Evolutionary conservation across 106 monocot genomes (phyloP), one percentile per base, ranked within the genome.

Genomic region (Apostasia ramifera): DNA sequence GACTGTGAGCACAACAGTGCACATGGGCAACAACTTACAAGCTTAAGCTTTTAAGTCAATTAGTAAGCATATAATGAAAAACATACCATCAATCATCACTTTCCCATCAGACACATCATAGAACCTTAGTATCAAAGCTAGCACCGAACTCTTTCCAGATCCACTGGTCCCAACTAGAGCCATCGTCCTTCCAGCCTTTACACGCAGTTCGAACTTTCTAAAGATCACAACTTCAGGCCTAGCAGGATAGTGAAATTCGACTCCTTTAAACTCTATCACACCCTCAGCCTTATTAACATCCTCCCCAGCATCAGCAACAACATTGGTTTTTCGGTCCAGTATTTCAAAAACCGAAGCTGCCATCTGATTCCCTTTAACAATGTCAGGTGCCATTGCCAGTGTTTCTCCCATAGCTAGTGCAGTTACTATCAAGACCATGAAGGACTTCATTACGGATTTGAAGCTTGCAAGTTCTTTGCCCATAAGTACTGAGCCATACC

Each of bases 341-440:
- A 90, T 75, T 55, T 90, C 90, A 49, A 90, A 86, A 47, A 90
- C 90, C 1, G 90, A 90, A 8, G 78, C 67, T 3, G 61, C 90
- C 90, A 90, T 90, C 67, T 90, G 83, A 55, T 90, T 90, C 43
- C 90, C 90, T 71, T 90, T 90, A 63, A 90, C 71, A 44, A 90
- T 64, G 75, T 90, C 90, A 0, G 90, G 90, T 7, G 86, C 82
- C 61, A 91, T 59, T 2, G 87, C 91, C 11, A 89, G 53, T 44
- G 91, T 92, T 74, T 92, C 97, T 14, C 97, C 92, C 97, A 98
- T 98, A 61, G 87, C 89, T 46, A 98, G 46, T 47, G 97, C 92
- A 3, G 92, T 92, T 63, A 98, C 90, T 38, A 98, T 98, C 53
- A 98, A 65, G 40, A 98, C 92, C 97, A 98, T 98, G 81, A 98